phyloP scores from a whole-genome alignment of 352 stramenopile species.

The Phytophthora macrochlamydospora region DNA sequence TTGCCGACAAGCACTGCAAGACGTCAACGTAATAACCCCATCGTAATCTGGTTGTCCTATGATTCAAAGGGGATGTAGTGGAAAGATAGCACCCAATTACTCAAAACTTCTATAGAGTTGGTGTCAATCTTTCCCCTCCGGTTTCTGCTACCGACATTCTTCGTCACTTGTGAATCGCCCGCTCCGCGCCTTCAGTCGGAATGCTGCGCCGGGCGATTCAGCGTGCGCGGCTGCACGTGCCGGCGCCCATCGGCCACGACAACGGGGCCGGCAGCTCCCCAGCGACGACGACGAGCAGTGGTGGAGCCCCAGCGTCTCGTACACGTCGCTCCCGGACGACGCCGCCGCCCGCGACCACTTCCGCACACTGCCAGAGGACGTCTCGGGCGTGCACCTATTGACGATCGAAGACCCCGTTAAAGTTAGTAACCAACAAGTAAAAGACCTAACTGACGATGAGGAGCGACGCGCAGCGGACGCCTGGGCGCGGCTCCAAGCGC shows the following conservation, averaged over 20 bases:
- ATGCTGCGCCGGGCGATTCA: conserved; percentile 74
- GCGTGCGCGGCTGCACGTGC: conserved; percentile 61
- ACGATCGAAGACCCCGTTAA: conserved; percentile 9
- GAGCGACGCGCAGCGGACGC: conserved; percentile 48
- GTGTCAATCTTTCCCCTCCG: neutral
- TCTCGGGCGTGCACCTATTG: conserved; percentile 31
- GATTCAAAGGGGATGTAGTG: no score
- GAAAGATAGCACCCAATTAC: no score
- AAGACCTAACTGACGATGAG: neutral
- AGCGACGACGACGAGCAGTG: conserved; percentile 30
- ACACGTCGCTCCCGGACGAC: conserved; percentile 42
- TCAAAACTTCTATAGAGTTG: neutral
- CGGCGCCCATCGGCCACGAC: conserved; percentile 59
- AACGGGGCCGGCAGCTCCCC: conserved; percentile 42
- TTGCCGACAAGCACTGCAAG: neutral
- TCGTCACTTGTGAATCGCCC: neutral
- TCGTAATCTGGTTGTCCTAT: neutral
- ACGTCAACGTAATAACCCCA: neutral
- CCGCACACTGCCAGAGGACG: conserved; percentile 31
- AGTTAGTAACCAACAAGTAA: neutral
- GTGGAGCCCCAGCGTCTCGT: conserved; percentile 47
- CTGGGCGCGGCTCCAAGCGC: conserved; percentile 57
- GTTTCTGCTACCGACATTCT: conserved; percentile 1
- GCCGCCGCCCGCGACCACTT: conserved; percentile 32
- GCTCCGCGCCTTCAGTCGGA: neutral